A percentile compares a stretch with the other conserved stretches of the same genome.
phyloP scores from a whole-genome alignment of 2,329 filamentous ascomycete genomes.

The Penicillium sp. region DNA sequence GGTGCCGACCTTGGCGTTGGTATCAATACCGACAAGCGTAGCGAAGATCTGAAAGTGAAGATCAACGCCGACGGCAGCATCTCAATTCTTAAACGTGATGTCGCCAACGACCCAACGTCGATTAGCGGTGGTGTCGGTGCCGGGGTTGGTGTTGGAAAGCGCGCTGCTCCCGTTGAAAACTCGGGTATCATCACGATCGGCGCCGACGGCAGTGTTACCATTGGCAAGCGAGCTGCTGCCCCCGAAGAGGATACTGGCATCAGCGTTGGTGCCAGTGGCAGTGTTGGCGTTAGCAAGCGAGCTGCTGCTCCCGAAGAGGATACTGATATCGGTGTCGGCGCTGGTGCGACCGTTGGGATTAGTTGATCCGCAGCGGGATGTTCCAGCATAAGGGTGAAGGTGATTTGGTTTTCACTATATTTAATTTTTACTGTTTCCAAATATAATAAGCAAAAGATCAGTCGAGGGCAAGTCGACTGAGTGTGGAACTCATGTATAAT shows the following conservation, averaged over 20 bases:
- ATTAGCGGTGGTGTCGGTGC: neutral
- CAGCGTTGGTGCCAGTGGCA: neutral
- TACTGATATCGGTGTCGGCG: neutral
- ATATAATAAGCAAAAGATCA: too few species aligned
- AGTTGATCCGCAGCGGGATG: too few species aligned
- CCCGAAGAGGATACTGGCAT: neutral
- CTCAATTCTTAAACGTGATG: neutral
- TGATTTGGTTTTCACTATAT: neutral
- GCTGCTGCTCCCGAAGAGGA: neutral
- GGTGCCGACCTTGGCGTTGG: neutral
- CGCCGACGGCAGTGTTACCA: neutral
- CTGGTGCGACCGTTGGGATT: neutral
- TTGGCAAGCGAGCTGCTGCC: neutral
- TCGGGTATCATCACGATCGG: neutral
- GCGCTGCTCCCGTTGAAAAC: neutral
- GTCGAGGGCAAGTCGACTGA: too few species aligned
- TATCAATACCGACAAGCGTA: neutral
- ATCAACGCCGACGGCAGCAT: neutral
- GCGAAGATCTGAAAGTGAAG: neutral
- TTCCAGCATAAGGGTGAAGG: too few species aligned
- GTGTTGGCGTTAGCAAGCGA: neutral
- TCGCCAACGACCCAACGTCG: neutral
- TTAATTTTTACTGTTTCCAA: too few species aligned
- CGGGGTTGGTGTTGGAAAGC: neutral
- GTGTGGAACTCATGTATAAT: too few species aligned